Evolutionary conservation across 805 yeast species (phyloP), one percentile per base, ranked within the genome.

Genomic region (Brettanomyces sp.): DNA sequence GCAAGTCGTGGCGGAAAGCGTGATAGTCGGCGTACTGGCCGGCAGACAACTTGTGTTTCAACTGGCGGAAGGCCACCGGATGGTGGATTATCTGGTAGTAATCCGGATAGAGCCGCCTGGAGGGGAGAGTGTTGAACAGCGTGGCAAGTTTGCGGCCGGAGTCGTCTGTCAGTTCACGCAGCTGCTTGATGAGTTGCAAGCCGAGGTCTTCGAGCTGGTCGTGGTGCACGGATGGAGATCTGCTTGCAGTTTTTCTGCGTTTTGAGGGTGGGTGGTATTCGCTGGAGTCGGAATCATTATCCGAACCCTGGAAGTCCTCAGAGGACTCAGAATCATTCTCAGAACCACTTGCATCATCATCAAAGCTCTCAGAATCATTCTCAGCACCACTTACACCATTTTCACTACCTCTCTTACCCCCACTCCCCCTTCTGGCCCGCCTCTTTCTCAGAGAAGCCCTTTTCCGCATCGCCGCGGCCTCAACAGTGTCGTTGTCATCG

Each of bases 61-160:
- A 66, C 51, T 71, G 77, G 44, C 69, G 68, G 43, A 85, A 62
- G 2, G 89, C 73, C 23, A 81, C 75, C 3, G 90, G 89, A 45
- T 65, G 63, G 51, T 67, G 64, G 55, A 85, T 82, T 32, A 82
- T 58, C 54, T 72, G 67, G 54, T 83, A 91, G 62, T 91, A 91
- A 63, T 91, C 97, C 0, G 96, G 93, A 61, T 88, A 91, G 45
- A 79, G 59, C 60, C 76, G 76, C 51, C 76, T 74, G 0, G 90
- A 74, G 3, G 98, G 98, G 1, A 88, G 86, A 30, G 61, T 77
- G 55, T 79, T 59, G 66, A 90, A 90, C 43, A 82, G 65, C 37
- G 74, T 83, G 30, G 75, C 67, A 11, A 72, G 54, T 6, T 62
- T 56, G 30, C 77, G 73, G 33, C 71, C 80, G 18, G 65, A 68